Evolutionary conservation across 2,329 filamentous ascomycete genomes (phyloP).

Genomic region (Microcera coccophila): DNA sequence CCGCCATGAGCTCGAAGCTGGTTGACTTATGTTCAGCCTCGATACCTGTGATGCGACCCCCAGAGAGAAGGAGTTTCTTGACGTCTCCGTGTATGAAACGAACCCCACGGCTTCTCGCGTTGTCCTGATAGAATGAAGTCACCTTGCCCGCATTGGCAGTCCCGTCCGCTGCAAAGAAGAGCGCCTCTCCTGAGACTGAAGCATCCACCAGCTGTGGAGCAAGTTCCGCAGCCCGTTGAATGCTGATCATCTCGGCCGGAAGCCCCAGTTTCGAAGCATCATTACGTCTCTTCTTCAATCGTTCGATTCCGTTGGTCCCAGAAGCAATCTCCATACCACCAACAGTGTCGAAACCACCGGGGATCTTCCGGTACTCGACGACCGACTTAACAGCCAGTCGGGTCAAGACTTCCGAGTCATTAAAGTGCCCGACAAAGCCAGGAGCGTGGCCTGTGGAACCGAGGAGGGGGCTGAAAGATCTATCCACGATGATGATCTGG

Average conservation of each 20-base stretch:
- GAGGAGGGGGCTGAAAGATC: constrained; percentile 10
- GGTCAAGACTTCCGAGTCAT: constrained; percentile 20
- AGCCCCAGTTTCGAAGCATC: constrained; percentile 11
- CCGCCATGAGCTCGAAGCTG: constrained; percentile 4
- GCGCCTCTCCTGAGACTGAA: constrained; percentile 5
- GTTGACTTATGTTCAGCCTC: background rate
- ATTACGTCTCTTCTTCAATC: constrained; percentile 7
- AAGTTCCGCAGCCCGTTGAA: constrained; percentile 9
- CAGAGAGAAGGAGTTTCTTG: constrained; percentile 1
- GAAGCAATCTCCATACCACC: constrained; percentile 22
- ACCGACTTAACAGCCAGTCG: constrained; percentile 21
- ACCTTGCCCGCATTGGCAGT: constrained; percentile 18
- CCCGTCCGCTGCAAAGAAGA: constrained; percentile 17
- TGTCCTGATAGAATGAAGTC: constrained; percentile 15
- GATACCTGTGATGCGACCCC: constrained; percentile 8
- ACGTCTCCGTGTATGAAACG: constrained; percentile 12
- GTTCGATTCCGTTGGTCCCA: constrained; percentile 2
- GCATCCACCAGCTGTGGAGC: constrained; percentile 17
- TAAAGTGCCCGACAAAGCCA: constrained; percentile 23
- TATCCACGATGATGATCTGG: constrained; percentile 17
- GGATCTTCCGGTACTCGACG: constrained; percentile 17
- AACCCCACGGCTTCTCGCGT: constrained; percentile 10
- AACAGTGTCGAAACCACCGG: constrained; percentile 18
- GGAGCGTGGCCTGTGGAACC: constrained; percentile 22
- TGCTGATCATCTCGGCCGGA: constrained; percentile 6